Conservation (phyloP, 805 yeast species). For the Saccharomycopsis guyanensis region DNA sequence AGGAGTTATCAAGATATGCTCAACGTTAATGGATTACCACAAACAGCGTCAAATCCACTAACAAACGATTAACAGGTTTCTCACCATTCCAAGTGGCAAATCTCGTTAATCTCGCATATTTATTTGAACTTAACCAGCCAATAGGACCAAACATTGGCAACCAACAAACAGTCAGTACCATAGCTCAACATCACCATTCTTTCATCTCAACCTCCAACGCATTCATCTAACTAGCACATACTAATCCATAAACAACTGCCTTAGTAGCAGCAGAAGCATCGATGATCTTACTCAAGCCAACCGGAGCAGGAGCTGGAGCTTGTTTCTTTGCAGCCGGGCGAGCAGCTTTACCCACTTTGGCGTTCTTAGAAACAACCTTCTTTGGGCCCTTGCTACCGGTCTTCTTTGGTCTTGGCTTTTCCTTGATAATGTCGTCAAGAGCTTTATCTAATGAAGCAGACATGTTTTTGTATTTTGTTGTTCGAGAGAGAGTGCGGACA, state of each 20-base stretch:
- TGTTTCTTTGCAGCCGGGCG: conserved; percentile 27
- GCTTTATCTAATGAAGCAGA: conserved; percentile 85
- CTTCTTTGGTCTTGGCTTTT: conserved; percentile 35
- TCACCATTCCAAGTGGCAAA: too few relatives aligned
- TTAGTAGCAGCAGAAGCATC: conserved; percentile 60
- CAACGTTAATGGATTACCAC: too few relatives aligned
- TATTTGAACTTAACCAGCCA: too few relatives aligned
- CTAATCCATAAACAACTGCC: conserved; percentile 76
- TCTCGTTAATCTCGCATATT: too few relatives aligned
- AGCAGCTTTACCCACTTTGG: conserved; percentile 31
- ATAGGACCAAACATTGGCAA: too few relatives aligned
- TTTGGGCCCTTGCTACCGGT: conserved; percentile 22
- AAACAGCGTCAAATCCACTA: too few relatives aligned
- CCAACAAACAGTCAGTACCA: too few relatives aligned
- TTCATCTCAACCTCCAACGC: too few relatives aligned
- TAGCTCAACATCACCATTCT: too few relatives aligned
- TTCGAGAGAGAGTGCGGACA: too few relatives aligned
- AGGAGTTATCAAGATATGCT: too few relatives aligned
- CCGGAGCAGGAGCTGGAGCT: conserved; percentile 28
- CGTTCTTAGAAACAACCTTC: conserved; percentile 24
- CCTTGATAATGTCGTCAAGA: conserved; percentile 86
- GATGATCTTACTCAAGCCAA: conserved; percentile 29
- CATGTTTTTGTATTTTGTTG: conserved; percentile 36
- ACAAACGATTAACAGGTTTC: too few relatives aligned
- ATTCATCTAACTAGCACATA: conserved; percentile 28